These are phyloP conservation scores for Lodderomyces parapsilosis DNA, from an alignment of 1,139 yeast genomes.

Conservation along the genomic window DNA sequence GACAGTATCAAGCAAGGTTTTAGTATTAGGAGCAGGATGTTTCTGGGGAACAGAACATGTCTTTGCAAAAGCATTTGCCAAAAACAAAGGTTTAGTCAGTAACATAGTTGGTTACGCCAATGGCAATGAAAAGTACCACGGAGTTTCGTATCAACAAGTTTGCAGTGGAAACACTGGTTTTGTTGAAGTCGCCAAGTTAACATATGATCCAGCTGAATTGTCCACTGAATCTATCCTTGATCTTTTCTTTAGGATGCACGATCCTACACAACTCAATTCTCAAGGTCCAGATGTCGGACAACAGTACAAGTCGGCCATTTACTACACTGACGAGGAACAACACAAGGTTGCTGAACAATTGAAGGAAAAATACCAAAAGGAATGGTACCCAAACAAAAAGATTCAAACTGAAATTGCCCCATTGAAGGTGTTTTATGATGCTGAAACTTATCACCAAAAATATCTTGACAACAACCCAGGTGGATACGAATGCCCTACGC, in stretches of 20 bases:
- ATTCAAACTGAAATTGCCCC: constrained; percentile 68
- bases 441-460: constrained; percentile 89
- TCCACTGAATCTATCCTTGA: constrained; percentile 64
- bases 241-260: constrained; percentile 90
- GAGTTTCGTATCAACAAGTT: constrained; percentile 72
- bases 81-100: constrained; percentile 62
- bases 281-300: constrained; percentile 87
- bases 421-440: constrained; percentile 74
- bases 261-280: constrained; percentile 52
- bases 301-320: constrained; percentile 80
- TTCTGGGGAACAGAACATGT: constrained; percentile 96
- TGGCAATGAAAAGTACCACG: constrained; percentile 46
- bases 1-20: constrained; percentile 2
- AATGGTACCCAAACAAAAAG: constrained; percentile 44
- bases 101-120: constrained; percentile 89
- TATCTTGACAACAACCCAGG: constrained; percentile 76
- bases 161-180: constrained; percentile 70
- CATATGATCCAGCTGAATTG: constrained; percentile 71
- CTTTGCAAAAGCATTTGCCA: constrained; percentile 62
- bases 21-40: constrained; percentile 70
- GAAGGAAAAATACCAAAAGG: constrained; percentile 33
- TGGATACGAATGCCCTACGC: constrained; percentile 91
- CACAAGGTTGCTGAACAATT: constrained; percentile 26
- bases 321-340: constrained; percentile 53
- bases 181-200: constrained; percentile 79